Evolutionary conservation across 129 eudicot genomes (phyloP), one percentile per base, ranked within the genome.

Genomic region (Flaveria brownii): DNA sequence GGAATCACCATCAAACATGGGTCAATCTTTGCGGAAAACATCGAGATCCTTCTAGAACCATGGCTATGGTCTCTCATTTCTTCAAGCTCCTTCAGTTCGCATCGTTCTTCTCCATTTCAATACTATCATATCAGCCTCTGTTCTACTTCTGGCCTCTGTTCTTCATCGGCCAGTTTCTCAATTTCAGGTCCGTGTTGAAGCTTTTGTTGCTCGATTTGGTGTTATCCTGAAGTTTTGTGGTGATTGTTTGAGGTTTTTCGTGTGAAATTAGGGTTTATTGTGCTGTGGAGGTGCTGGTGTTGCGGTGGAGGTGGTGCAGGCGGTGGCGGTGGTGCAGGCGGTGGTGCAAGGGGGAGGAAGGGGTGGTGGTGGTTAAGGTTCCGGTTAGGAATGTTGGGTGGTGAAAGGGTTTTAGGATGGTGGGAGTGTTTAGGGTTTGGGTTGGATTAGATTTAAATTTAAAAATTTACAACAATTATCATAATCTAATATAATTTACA

Each of bases 61-160:
- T 94, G 98, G 98, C 97, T 7, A 18, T 73, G 45, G 86, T 85
- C 2, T 77, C 97, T 82, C 96, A 94, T 68, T 77, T 86, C 17
- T 67, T 94, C 45, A 94, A 94, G 82, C 81, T 94, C 25, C 0
- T 94, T 70, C 97, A 94, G 85, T 87, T 94, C 75, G 1, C 87
- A 41, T 84, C 98, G 57, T 85, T 91, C 14, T 91, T 78, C 78
- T 91, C 96, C 43, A 93, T 94, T 51, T 85, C 97, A 61, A 74
- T 87, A 43, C 74, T 93, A 59, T 88, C 92, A 59, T 94, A 96
- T 96, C 96, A 96, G 9, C 97, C 97, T 2, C 98, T 97, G 20
- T 77, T 91, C 73, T 91, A 87, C 80, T 94, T 91, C 81, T 91
- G 91, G 88, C 98, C 98, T 2, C 97, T 94, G 77, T 87, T 94